Base-by-base conservation (phyloP, 495 filamentous ascomycete species). In the Schizothecium vesticola region DNA sequence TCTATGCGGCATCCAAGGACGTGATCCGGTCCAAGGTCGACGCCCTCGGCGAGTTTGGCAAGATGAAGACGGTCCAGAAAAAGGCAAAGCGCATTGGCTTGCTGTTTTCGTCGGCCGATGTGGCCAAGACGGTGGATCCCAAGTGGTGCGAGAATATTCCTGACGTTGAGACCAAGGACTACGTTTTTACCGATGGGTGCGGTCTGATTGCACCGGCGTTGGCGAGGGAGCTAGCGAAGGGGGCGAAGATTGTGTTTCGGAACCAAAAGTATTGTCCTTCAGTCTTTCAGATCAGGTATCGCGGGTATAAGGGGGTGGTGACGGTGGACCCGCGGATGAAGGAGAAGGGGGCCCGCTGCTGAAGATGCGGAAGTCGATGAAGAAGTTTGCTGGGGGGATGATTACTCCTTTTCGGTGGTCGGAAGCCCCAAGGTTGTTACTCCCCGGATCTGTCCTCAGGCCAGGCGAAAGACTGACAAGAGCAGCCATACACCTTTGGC, bases 251-350 rank as follows among this genome's bases (percentile, higher is more conserved):
- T 25, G 31, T 73, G 23, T 85, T 81, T 65, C 72, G 82, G 21
- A 77, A 82, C 59, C 67, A 69, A 29, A 71, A 78, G 24, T 86
- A 86, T 66, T 76, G 69, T 4, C 83, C 83, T n/a, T 82, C 81
- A 1, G 81, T 85, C 3, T 81, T 80, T 61, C 82, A 86, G 68
- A 83, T 86, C 8, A 71, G 81, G 55, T 85, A 85, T 67, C 75
- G 80, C 3, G 83, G 83, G 8, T 85, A 85, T 67, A 85, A 85
- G 64, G 83, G 83, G 0, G 83, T 85, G 23, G 74, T 84, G 25
- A 84, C 77, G 24, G 58, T 83, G 11, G 80, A 85, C 61, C 78
- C 81, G 3, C 64, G 68, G 9, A 77, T 85, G 67, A 73, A 67
- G 58, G 36, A 63, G 23, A 56, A 64, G 1, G 61, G 56, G 55